Evolutionary conservation across 768 basidiomycete genomes (phyloP).

Genomic region (Sarcodon aspratus): DNA sequence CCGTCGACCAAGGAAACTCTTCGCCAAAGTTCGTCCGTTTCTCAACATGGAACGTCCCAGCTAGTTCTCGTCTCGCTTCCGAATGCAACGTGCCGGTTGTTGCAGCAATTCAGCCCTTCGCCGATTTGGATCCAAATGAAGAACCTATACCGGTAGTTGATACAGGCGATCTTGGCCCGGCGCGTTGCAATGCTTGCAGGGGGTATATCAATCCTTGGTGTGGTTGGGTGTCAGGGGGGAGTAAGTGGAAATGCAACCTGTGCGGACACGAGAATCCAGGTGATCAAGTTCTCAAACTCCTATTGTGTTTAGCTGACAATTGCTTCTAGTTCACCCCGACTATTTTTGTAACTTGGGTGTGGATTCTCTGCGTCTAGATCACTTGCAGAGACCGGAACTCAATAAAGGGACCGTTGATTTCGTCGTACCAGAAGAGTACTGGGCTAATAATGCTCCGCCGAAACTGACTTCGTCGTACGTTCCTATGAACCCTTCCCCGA

Average conservation of each 20-base stretch:
- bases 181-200: conserved; percentile 75
- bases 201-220: conserved; percentile 95
- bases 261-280: conserved; percentile 81
- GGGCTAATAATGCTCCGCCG: conserved; percentile 61
- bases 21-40: conserved; percentile 85
- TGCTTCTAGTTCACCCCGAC: conserved; percentile 50
- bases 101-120: conserved; percentile 85
- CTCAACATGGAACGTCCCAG: conserved; percentile 84
- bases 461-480: conserved; percentile 42
- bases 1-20: conserved; percentile 96
- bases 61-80: conserved; percentile 62
- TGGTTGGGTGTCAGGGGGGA: conserved; percentile 71
- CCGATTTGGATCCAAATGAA: conserved; percentile 65
- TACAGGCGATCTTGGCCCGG: conserved; percentile 60
- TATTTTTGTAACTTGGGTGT: conserved; percentile 82
- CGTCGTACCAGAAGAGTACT: conserved; percentile 66
- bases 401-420: conserved; percentile 91
- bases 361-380: conserved; percentile 69
- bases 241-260: conserved; percentile 86
- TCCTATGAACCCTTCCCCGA: conserved; percentile 33
- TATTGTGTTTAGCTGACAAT: conserved; percentile 3
- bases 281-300: conserved; percentile 24
- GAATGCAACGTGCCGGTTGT: conserved; percentile 82
- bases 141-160: conserved; percentile 74
- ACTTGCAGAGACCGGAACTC: conserved; percentile 74